Base-by-base conservation (phyloP, 306 rosid genomes). In the Corylus americana region DNA sequence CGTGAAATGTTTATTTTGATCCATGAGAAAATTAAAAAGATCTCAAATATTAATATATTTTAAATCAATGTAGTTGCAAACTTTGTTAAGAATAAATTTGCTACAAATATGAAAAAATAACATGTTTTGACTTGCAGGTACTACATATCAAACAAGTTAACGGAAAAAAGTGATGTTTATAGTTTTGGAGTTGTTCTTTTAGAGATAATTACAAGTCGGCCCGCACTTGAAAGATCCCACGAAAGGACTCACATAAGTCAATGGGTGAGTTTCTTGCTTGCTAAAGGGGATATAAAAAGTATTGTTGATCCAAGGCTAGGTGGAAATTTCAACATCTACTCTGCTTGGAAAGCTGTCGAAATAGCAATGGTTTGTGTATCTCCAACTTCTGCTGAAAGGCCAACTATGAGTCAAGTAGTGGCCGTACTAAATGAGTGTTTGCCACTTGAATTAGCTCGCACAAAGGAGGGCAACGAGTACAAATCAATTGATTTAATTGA, bases 121-220 rank as follows among this genome's bases (percentile, higher is more conserved):
- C 29, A 51, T 71, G 35, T 13, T 35, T 51, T 62, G 10, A 2
- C 18, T 2, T 70, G 17, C 48, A 49, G 68, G 82, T 63, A 79
- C 48, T 29, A 18, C 47, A 13, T 4, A 20, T 10, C 72, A 72
- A 50, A 17, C 39, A 11, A 29, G 74, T 8, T 79, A 3, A 49
- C 67, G 0, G 83, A 80, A 48, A 75, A 81, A 58, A 75, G 76
- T 8, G 79, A 80, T 47, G 73, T 81, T 14, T 81, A 69, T 49
- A 25, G 84, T 18, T 81, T 81, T 31, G 84, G 84, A 2, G 73
- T 81, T 1, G 73, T 81, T 47, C 48, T 81, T 0, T 5, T 81
- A 27, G 64, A 81, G 22, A 17, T 81, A 4, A 69, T 81, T 63
- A 75, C 80, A 45, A 50, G 45, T 1, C 80, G 66, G 14, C 55